Percentiles rank a stretch among this genome's conserved stretches.
phyloP scores from a whole-genome alignment of 208 protist species.

The Eutreptiella sp. region DNA sequence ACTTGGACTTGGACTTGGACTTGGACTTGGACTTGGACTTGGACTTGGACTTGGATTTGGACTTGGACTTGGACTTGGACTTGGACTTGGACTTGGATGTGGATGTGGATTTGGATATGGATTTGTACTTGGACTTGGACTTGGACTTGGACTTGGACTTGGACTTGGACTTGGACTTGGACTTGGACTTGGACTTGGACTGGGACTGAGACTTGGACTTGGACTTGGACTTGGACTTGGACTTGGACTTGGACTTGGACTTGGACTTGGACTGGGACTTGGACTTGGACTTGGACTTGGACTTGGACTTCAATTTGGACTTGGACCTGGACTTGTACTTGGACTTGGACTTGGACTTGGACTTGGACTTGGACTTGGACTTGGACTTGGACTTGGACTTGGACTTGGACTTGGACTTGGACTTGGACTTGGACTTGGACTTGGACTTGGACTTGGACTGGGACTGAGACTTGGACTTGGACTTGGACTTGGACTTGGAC shows the following conservation, averaged over 20 bases:
- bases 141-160: conserved; percentile 18
- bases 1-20: not conserved
- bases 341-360: not conserved
- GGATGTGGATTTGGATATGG: conserved; percentile 16
- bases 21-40: conserved; percentile 6
- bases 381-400: conserved; percentile 13
- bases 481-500: not conserved
- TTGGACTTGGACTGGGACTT: conserved; percentile 3
- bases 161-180: conserved; percentile 17
- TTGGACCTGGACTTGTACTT: not conserved
- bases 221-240: conserved; percentile 23
- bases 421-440: conserved; percentile 22
- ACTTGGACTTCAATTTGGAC: too few species aligned
- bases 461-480: not conserved
- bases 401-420: conserved; percentile 22
- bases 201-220: conserved; percentile 18
- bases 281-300: conserved; percentile 2
- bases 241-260: not conserved
- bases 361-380: not conserved
- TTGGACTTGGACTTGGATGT: conserved; percentile 1
- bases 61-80: not conserved
- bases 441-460: conserved; percentile 23
- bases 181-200: conserved; percentile 19
- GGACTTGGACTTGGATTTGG: conserved; percentile 3
- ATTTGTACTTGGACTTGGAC: conserved; percentile 19